Percentiles rank a stretch among this genome's conserved stretches.
These are phyloP conservation scores for Corchorus capsularis DNA, from an alignment of 345 rosid species.

Conservation along the genomic window DNA sequence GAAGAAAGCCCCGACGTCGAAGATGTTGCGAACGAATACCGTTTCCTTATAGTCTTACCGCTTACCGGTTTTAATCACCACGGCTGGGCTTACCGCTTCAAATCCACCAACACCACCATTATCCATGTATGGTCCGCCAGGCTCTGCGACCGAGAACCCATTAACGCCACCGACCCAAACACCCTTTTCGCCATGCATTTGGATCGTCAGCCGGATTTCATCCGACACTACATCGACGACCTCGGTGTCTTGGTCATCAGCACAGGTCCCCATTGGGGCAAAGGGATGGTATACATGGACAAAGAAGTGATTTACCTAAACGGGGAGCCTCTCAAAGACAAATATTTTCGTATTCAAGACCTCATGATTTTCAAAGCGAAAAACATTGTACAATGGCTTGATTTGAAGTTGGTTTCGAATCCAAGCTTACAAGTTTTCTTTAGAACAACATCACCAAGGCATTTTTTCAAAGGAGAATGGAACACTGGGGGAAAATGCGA, in stretches of 20 bases:
- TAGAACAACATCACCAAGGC: slow-evolving; percentile 50
- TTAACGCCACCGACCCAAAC: slow-evolving; percentile 32
- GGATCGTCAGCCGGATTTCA: slow-evolving; percentile 54
- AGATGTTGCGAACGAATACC: slow-evolving; percentile 51
- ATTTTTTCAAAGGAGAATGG: slow-evolving; percentile 54
- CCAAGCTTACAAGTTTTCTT: slow-evolving; percentile 44
- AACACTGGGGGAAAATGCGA: slow-evolving; percentile 52
- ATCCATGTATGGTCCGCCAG: slow-evolving; percentile 60
- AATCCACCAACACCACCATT: slow-evolving; percentile 55
- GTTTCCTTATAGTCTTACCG: slow-evolving; percentile 42
- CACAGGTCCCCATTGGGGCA: slow-evolving; percentile 64
- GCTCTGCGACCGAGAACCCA: slow-evolving; percentile 47
- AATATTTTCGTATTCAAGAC: slow-evolving; percentile 34
- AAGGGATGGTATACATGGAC: slow-evolving; percentile 42
- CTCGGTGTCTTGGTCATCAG: slow-evolving; percentile 52
- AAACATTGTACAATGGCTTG: slow-evolving; percentile 51
- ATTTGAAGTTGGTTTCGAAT: slow-evolving; percentile 39
- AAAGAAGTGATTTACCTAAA: slow-evolving; percentile 55
- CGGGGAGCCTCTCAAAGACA: slow-evolving; percentile 38
- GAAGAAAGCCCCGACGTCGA: slow-evolving; percentile 41
- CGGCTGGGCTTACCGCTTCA: slow-evolving; percentile 62
- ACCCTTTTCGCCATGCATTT: slow-evolving; percentile 56
- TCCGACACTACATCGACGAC: slow-evolving; percentile 29
- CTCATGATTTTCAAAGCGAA: slow-evolving; percentile 52
- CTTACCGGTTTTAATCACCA: slow-evolving; percentile 40